Conservation (phyloP, 2,329 filamentous ascomycete species). For the Hypoxylon sp. region DNA sequence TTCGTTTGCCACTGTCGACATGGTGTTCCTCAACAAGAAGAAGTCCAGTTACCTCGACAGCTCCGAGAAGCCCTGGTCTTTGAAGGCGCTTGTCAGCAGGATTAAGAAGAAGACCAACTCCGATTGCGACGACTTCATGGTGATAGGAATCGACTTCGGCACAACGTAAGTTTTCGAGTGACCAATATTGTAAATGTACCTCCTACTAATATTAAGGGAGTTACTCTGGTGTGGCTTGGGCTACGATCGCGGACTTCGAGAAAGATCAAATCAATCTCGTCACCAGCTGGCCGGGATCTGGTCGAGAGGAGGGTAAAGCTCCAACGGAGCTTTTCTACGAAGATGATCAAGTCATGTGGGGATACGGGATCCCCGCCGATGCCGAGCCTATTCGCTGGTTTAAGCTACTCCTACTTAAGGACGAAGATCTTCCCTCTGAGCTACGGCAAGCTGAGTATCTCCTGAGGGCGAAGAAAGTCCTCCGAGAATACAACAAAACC, state of each 20-base stretch:
- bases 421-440: constrained; percentile 48
- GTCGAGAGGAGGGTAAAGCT: constrained; percentile 24
- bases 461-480: background rate
- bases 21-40: constrained; percentile 5
- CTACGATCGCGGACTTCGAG: constrained; percentile 22
- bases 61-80: background rate
- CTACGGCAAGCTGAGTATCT: constrained; percentile 48
- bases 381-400: constrained; percentile 57
- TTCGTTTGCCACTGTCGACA: background rate
- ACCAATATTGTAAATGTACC: background rate
- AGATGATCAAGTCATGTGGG: constrained; percentile 49
- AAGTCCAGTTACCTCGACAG: background rate
- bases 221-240: constrained; percentile 28
- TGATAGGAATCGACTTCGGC: constrained; percentile 30
- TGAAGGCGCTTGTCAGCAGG: constrained; percentile 1
- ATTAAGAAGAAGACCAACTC: constrained; percentile 9
- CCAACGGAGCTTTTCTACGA: constrained; percentile 14
- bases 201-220: background rate
- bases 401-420: constrained; percentile 59
- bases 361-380: constrained; percentile 50
- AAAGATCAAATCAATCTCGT: constrained; percentile 17
- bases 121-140: constrained; percentile 11
- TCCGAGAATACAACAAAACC: constrained; percentile 37
- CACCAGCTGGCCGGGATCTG: constrained; percentile 21
- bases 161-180: background rate